Base-by-base conservation (phyloP, 352 stramenopile species). In the Phytophthora hibernalis region DNA sequence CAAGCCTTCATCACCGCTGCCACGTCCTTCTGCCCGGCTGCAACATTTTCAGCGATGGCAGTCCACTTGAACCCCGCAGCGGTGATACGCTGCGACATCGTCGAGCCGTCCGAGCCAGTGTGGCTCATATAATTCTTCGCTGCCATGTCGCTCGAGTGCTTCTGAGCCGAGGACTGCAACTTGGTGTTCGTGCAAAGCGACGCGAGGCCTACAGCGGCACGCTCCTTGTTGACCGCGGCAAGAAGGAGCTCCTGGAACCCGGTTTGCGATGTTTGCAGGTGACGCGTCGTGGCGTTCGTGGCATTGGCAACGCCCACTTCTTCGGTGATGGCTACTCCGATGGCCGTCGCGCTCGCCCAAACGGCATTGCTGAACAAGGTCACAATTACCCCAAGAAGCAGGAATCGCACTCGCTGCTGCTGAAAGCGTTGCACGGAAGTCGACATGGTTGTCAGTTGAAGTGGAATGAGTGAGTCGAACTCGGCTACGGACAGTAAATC, bases 41-140 rank as follows among this genome's bases (percentile, higher is more conserved):
- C 80, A n/a, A 86, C 76, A 42, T 89, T 89, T 47, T 89, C 80
- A 22, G 67, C 77, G 22, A 86, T 73, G 54, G 48, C 69, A 30
- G 74, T 79, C 72, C 80, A 88, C 24, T 76, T 43, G 54, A 78
- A 90, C 1, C 77, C 72, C 31, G 77, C 13, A 5, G 56, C 70
- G 5, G 62, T 81, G 38, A 90, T 72, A n/a, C 81, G 81, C 26
- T 68, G 18, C 1, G 42, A 56, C 66, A 82, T 79, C 11, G 76
- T 74, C n/a, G 76, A 83, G 0, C 80, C 78, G 49, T 72, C 68
- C 16, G 74, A 76, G 10, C 80, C 78, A 2, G 65, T 82, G 72
- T 89, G 80, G 40, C 63, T 77, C 74, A 87, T 85, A 48, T 65
- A 85, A 54, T 82, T 77, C 45, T 80, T 67, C 0, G 18, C 53